These are phyloP conservation scores for Zygoascus tannicola DNA, from an alignment of 805 yeast genomes.

Conservation along the genomic window DNA sequence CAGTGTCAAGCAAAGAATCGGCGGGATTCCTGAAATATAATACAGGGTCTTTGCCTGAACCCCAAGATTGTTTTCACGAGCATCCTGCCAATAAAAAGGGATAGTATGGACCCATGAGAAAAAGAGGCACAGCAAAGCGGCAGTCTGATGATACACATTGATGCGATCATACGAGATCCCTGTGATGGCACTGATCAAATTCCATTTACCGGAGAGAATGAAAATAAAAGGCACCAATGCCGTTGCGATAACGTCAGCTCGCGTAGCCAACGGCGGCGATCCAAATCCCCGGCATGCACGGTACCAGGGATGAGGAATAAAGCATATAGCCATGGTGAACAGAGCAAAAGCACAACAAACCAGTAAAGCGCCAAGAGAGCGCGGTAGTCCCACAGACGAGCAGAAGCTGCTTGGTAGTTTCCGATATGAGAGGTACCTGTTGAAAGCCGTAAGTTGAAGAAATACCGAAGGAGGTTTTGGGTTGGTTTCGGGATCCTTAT, in stretches of 20 bases:
- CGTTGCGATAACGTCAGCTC: conserved; percentile 16
- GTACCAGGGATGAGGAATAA: conserved; percentile 14
- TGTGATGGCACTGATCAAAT: conserved; percentile 13
- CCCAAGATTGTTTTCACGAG: neutral
- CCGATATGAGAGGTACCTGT: conserved; percentile 12
- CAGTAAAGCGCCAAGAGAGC: neutral
- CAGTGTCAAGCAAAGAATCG: neutral
- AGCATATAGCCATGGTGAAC: neutral
- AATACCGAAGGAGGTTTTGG: neutral
- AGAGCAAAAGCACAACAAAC: neutral
- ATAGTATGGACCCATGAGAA: conserved; percentile 15
- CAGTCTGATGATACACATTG: conserved; percentile 12
- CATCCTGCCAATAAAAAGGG: neutral
- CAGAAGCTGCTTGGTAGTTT: conserved; percentile 5
- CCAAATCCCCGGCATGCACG: conserved; percentile 15
- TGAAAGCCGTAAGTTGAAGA: conserved; percentile 6
- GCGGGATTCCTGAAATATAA: neutral
- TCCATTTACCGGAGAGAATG: conserved; percentile 15
- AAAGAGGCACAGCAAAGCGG: conserved; percentile 13
- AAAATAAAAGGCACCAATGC: conserved; percentile 18
- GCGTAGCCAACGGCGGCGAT: conserved; percentile 15
- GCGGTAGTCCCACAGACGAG: neutral
- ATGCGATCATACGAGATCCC: conserved; percentile 16
- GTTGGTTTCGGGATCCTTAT: too few relatives aligned
- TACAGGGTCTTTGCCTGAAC: neutral